Conservation (phyloP, 23 red algal genomes). For the Gracilaria domingensis region DNA sequence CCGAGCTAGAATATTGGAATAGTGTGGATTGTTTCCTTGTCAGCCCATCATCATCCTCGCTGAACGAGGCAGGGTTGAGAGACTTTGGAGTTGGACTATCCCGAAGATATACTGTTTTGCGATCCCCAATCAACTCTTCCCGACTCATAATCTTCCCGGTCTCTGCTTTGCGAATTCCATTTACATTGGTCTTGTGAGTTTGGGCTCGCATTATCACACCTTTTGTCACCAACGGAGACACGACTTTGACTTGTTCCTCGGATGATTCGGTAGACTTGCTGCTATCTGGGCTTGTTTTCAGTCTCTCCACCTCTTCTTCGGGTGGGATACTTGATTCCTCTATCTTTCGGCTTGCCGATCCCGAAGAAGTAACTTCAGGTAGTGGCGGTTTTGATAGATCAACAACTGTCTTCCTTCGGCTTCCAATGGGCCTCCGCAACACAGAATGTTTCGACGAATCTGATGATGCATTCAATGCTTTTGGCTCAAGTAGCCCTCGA, state of each 20-base stretch:
- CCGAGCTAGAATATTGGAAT: constrained; percentile 15
- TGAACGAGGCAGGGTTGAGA: constrained; percentile 41
- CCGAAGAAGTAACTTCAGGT: background rate
- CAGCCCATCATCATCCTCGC: constrained; percentile 45
- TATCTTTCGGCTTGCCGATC: background rate
- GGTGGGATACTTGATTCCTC: background rate
- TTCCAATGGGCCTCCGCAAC: constrained; percentile 13
- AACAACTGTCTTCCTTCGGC: constrained; percentile 6
- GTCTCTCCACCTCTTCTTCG: background rate
- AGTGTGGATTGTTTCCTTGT: constrained; percentile 26
- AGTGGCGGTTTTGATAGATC: background rate
- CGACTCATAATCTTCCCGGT: constrained; percentile 67
- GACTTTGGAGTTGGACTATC: constrained; percentile 61
- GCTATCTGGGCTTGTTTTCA: background rate
- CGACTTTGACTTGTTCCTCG: background rate
- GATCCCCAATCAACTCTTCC: constrained; percentile 29
- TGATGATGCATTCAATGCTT: background rate
- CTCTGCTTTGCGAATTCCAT: constrained; percentile 56
- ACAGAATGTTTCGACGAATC: background rate
- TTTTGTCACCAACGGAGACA: constrained; percentile 26
- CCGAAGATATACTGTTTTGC: constrained; percentile 2
- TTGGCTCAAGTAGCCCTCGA: background rate
- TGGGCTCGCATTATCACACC: constrained; percentile 57
- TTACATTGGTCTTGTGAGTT: constrained; percentile 37
- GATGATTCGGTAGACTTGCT: background rate